Evolutionary conservation across 352 stramenopile species (phyloP).

Genomic region (Globisporangium okanoganense): DNA sequence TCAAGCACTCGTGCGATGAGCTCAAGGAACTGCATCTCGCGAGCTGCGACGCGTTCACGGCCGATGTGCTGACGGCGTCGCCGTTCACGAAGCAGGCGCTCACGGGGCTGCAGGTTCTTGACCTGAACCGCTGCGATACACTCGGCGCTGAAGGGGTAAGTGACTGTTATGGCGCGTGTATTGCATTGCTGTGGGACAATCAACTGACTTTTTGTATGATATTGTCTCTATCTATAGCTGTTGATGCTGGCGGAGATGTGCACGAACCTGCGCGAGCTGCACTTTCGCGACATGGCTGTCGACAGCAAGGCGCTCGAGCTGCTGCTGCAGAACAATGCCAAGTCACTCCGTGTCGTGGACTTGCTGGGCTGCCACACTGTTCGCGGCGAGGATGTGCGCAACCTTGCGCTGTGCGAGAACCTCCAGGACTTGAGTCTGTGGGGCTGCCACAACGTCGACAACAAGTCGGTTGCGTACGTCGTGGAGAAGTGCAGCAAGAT

Average conservation of each 20-base stretch:
- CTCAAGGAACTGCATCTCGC: constrained; percentile 56
- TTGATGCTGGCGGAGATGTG: constrained; percentile 40
- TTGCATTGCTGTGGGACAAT: neutral
- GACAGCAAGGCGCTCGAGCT: constrained; percentile 44
- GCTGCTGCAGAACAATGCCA: constrained; percentile 41
- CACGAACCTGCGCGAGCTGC: constrained; percentile 47
- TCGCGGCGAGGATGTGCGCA: constrained; percentile 41
- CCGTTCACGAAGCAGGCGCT: constrained; percentile 25
- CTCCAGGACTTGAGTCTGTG: constrained; percentile 65
- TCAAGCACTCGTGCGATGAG: constrained; percentile 25
- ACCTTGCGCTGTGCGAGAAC: constrained; percentile 33
- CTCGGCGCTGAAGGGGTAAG: constrained; percentile 41
- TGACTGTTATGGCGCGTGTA: neutral
- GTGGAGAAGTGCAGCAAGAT: constrained; percentile 42
- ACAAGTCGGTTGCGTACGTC: constrained; percentile 52
- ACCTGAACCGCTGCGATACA: constrained; percentile 50
- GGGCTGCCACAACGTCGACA: constrained; percentile 80
- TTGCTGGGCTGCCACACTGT: constrained; percentile 78
- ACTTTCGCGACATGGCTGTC: constrained; percentile 68
- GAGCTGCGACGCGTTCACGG: constrained; percentile 42
- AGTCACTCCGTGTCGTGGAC: constrained; percentile 58
- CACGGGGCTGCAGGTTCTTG: constrained; percentile 42
- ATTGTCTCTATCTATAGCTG: constrained; percentile 15
- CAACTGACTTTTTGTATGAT: neutral
- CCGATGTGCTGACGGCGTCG: constrained; percentile 25